Evolutionary conservation across 768 basidiomycete genomes (phyloP), one percentile per base, ranked within the genome.

Genomic region (Lactarius sanguifluus): DNA sequence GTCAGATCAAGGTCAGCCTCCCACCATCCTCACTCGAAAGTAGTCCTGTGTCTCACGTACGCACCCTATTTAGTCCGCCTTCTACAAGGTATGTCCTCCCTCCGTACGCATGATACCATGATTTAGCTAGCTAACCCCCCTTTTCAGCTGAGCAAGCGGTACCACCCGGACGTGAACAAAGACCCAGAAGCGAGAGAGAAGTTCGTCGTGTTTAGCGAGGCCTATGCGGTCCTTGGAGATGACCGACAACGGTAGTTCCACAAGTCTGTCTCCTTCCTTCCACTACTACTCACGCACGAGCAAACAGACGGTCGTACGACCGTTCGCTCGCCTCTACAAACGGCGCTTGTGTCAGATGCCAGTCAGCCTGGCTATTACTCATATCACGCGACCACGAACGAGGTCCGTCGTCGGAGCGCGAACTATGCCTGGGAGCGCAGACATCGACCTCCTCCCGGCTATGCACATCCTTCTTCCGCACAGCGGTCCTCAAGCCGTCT

Each of bases 161-260:
- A 77, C 58, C 83, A 84, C 61, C 82, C 82, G 1, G 82, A 83
- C 69, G 70, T 80, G 10, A 76, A 76, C 61, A 73, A 75, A 41
- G 81, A 83, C 59, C 73, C 72, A 7, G 56, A 66, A 3, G 77
- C 82, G 1, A 77, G 76, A 62, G 73, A 75, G 63, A 82, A 74
- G 58, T 83, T 82, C 64, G 80, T 80, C 58, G 77, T 74, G 0
- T 77, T 81, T 59, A 83, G 80, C 68, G 83, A 82, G 59, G 82
- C 82, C 2, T 84, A 82, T 55, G 73, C 78, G 1, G 67, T 82
- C 23, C 73, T 83, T 9, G 78, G 80, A 8, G 78, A 83, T 57
- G 81, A 82, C 61, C 73, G 82, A 56, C 78, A 79, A 71, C 76
- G 81, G 82, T 80, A 59, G 52, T 77, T 63, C 6, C 9, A 7